Percentiles rank a stretch among this genome's conserved stretches.
phyloP scores from a whole-genome alignment of 352 stramenopile genomes.

The Halophytophthora batemanensis region DNA sequence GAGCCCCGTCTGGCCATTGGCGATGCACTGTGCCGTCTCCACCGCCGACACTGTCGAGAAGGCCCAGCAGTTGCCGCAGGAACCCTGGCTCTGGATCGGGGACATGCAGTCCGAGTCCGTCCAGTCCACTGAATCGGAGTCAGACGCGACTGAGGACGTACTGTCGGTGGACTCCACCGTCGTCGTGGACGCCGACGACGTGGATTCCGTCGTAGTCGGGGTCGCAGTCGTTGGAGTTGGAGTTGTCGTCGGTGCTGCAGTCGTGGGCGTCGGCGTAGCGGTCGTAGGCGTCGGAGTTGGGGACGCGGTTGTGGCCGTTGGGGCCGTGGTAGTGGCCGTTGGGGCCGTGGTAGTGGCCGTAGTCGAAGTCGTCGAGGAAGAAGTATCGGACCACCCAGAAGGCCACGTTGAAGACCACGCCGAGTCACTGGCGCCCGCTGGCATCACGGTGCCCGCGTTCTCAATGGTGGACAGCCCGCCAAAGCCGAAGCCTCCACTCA shows the following conservation, averaged over 20 bases:
- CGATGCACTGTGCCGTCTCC: constrained; percentile 90
- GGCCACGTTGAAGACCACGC: constrained; percentile 2
- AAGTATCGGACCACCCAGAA: constrained; percentile 9
- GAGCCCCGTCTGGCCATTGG: constrained; percentile 52
- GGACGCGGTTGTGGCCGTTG: constrained; percentile 7
- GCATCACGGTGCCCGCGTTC: constrained; percentile 18
- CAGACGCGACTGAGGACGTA: constrained; percentile 67
- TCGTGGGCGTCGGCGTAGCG: constrained; percentile 26
- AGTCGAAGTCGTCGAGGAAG: constrained; percentile 3
- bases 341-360: constrained; percentile 10
- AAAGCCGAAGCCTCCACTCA: constrained; percentile 19
- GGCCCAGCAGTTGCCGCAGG: constrained; percentile 97
- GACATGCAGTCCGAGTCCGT: constrained; percentile 39
- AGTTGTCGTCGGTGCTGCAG: constrained; percentile 54
- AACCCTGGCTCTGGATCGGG: constrained; percentile 93
- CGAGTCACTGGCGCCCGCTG: constrained; percentile 3
- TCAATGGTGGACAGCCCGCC: constrained; percentile 9
- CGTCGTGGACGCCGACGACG: constrained; percentile 80
- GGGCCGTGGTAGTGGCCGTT: not conserved
- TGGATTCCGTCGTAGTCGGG: constrained; percentile 86
- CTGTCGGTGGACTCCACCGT: constrained; percentile 63
- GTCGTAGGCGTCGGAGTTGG: constrained; percentile 8
- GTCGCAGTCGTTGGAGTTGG: constrained; percentile 78
- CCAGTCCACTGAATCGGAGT: constrained; percentile 39
- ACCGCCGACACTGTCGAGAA: constrained; percentile 93